These are phyloP conservation scores for Kuraishia piskuri DNA, from an alignment of 805 yeast species.

Conservation along the genomic window DNA sequence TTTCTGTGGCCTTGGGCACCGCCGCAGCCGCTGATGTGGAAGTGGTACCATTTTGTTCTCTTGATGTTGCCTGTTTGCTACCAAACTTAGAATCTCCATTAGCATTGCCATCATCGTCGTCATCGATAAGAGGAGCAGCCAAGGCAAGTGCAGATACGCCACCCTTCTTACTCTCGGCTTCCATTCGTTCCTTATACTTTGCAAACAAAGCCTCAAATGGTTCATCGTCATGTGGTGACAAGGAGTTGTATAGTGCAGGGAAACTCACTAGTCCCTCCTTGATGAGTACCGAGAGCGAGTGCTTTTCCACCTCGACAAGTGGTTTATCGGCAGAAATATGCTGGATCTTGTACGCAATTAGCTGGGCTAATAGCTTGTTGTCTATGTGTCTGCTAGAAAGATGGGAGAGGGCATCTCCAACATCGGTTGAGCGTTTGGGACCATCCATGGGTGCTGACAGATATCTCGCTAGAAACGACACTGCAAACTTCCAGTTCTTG, in stretches of 20 bases:
- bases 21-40: background rate
- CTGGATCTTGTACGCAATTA: background rate
- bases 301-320: background rate
- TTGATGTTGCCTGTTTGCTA: conserved; percentile 3
- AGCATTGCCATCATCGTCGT: conserved; percentile 41
- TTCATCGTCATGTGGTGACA: conserved; percentile 35
- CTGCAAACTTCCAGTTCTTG: conserved; percentile 17
- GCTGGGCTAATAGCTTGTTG: background rate
- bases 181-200: conserved; percentile 35
- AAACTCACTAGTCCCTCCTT: conserved; percentile 61
- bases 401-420: background rate
- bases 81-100: conserved; percentile 1
- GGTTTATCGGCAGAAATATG: background rate
- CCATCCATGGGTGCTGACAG: background rate
- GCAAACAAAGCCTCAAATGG: conserved; percentile 35
- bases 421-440: background rate
- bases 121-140: conserved; percentile 76
- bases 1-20: conserved; percentile 2
- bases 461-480: conserved; percentile 43
- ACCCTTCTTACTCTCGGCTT: conserved; percentile 50
- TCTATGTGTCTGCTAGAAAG: background rate
- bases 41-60: background rate
- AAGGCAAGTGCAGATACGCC: conserved; percentile 74
- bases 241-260: conserved; percentile 46
- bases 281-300: conserved; percentile 46